phyloP scores from a whole-genome alignment of 495 filamentous ascomycete genomes.

The Pseudevernia furfuracea region DNA sequence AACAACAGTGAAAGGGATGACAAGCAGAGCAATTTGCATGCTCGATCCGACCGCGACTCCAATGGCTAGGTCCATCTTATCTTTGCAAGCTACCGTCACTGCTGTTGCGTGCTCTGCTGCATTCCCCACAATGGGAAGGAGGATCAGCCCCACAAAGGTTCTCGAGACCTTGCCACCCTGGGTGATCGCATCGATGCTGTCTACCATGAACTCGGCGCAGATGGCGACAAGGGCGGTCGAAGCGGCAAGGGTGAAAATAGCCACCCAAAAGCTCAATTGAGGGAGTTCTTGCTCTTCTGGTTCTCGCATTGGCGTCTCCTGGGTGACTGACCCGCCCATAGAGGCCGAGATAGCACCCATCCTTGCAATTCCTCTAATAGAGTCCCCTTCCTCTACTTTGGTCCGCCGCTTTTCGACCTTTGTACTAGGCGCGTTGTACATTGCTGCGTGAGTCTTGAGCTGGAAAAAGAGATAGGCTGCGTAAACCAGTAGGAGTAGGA shows the following conservation, averaged over 20 bases:
- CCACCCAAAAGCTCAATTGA: conserved; percentile 59
- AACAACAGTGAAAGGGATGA: conserved; percentile 70
- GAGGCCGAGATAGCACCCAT: conserved; percentile 46
- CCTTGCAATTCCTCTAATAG: conserved; percentile 51
- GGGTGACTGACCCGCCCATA: conserved; percentile 36
- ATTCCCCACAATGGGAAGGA: conserved; percentile 85
- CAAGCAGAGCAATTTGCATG: conserved; percentile 79
- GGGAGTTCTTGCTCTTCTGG: conserved; percentile 65
- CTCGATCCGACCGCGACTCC: conserved; percentile 77
- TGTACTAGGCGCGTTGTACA: conserved; percentile 65
- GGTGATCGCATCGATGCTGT: conserved; percentile 66
- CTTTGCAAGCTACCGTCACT: conserved; percentile 78
- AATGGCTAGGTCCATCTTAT: conserved; percentile 85
- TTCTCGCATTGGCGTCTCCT: conserved; percentile 36
- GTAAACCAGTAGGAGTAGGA: conserved; percentile 73
- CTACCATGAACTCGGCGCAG: conserved; percentile 87
- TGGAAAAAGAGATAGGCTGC: conserved; percentile 74
- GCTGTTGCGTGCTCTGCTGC: conserved; percentile 83
- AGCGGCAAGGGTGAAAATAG: conserved; percentile 58
- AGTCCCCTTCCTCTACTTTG: conserved; percentile 47
- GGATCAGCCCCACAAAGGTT: conserved; percentile 77
- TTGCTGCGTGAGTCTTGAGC: conserved; percentile 63
- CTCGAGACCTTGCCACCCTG: conserved; percentile 47
- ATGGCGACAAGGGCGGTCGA: conserved; percentile 76
- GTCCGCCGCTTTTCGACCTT: conserved; percentile 54